Evolutionary conservation across 2,329 filamentous ascomycete genomes (phyloP).

Genomic region (Coniella lustricola): DNA sequence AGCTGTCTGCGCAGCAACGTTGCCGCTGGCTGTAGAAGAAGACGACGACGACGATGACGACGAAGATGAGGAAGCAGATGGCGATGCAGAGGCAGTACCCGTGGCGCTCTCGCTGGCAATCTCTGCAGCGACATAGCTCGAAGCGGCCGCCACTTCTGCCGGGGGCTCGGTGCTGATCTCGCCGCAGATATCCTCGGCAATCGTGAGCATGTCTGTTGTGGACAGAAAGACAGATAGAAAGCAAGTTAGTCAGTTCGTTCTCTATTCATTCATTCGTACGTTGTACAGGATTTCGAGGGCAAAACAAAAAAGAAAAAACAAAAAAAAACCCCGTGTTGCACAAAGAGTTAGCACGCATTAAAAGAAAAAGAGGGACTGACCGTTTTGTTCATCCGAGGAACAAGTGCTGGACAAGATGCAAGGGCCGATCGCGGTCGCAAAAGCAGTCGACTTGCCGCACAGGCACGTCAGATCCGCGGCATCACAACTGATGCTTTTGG

Average conservation of each 20-base stretch:
- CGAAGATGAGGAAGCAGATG: neutral
- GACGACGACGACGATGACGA: neutral
- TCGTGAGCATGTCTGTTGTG: constrained; percentile 3
- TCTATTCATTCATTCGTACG: too few relatives aligned
- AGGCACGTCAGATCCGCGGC: constrained; percentile 22
- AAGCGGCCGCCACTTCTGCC: constrained; percentile 12
- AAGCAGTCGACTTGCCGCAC: constrained; percentile 14
- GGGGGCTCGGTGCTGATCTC: constrained; percentile 5
- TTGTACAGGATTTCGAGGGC: too few relatives aligned
- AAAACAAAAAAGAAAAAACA: too few relatives aligned
- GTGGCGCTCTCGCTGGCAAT: constrained; percentile 5
- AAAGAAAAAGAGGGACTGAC: constrained; percentile 7
- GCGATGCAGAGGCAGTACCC: neutral
- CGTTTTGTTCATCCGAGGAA: constrained; percentile 4
- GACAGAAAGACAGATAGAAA: too few relatives aligned
- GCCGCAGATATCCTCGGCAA: constrained; percentile 8
- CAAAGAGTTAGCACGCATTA: too few relatives aligned
- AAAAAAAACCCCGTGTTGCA: too few relatives aligned
- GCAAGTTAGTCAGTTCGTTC: neutral
- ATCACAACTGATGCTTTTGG: constrained; percentile 17
- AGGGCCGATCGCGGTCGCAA: constrained; percentile 16
- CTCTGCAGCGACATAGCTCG: constrained; percentile 7
- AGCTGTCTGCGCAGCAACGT: constrained; percentile 2
- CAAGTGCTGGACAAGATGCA: constrained; percentile 16
- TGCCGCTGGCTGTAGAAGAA: constrained; percentile 1